phyloP scores from a whole-genome alignment of 2,329 filamentous ascomycete genomes.

The Arthrobotrys pseudoclavata region DNA sequence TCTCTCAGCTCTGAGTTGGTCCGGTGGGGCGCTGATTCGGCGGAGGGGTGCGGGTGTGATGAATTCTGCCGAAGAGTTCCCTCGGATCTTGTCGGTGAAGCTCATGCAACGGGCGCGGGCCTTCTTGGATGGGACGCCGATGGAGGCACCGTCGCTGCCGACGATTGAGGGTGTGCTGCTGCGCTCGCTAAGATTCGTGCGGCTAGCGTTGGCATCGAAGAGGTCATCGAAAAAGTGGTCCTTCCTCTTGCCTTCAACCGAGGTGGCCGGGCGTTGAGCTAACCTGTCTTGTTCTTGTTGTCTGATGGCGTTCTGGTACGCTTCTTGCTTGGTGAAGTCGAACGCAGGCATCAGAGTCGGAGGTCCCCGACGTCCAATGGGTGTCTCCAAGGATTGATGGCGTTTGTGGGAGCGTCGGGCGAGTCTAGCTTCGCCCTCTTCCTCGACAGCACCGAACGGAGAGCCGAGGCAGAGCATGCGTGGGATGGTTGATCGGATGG shows the following conservation, averaged over 20 bases:
- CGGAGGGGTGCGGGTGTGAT: conserved; percentile 29
- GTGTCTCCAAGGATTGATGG: conserved; percentile 54
- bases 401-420: conserved; percentile 53
- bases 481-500: conserved; percentile 54
- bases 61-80: conserved; percentile 36
- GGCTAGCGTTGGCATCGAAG: conserved; percentile 49
- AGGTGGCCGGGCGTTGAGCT: conserved; percentile 43
- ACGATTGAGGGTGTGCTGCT: conserved; percentile 50
- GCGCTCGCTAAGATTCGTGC: conserved; percentile 54
- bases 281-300: conserved; percentile 52
- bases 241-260: conserved; percentile 50
- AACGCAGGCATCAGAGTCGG: conserved; percentile 55
- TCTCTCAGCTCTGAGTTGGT: conserved; percentile 46
- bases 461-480: conserved; percentile 59
- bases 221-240: conserved; percentile 58
- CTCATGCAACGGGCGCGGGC: conserved; percentile 54
- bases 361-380: conserved; percentile 30
- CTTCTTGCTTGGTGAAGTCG: conserved; percentile 58
- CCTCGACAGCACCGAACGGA: conserved; percentile 56
- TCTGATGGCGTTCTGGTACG: conserved; percentile 51
- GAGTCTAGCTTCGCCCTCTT: conserved; percentile 52
- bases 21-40: conserved; percentile 45
- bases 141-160: conserved; percentile 48
- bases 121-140: conserved; percentile 55
- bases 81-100: conserved; percentile 58